Base-by-base conservation (phyloP, 2,329 filamentous ascomycete genomes). In the Paracamarosporium sp. region DNA sequence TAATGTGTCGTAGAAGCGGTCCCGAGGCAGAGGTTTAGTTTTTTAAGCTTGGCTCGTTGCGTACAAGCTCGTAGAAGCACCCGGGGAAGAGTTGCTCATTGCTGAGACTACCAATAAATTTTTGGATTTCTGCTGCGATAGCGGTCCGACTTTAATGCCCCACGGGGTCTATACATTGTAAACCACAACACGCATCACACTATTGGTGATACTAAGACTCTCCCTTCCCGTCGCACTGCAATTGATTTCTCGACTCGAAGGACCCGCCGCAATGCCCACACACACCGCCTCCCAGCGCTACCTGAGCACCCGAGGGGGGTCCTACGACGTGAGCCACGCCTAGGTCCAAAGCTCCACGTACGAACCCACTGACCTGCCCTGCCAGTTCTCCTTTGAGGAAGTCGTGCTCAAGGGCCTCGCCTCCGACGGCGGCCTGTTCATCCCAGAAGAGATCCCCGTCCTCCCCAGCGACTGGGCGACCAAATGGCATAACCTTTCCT, bases 341-440 rank as follows among this genome's bases (percentile, higher is more conserved):
- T 24, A 17, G 33, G n/a, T 20, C 35, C 25, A 31, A 4, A n/a
- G 15, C 25, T 30, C 24, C 35, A 41, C 36, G n/a, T 8, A n/a
- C 36, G 25, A 4, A 25, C 27, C 5, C 27, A 43, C 31, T 51
- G 36, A 51, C 48, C 66, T 72, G 50, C n/a, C 15, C 20, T n/a
- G 45, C 38, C 61, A 93, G 90, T 85, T 96, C 67, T 93, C 92
- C 51, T 97, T 97, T 76, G 93, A 97, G 78, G 88, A 93, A 53
- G 93, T 93, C 45, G 92, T 97, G 38, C 83, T 97, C 64, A 96
- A 96, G 78, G 93, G 93, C 43, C 87, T 97, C 56, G 93, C 92
- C 57, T 83, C 86, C 44, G 93, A 97, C 72, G 92, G 92, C 57
- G 93, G 93, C 52, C 88, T 97, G 27, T 97, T 94, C 81, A 90